Base-by-base conservation (phyloP, 257 asterid genomes). In the Petunia secreta region DNA sequence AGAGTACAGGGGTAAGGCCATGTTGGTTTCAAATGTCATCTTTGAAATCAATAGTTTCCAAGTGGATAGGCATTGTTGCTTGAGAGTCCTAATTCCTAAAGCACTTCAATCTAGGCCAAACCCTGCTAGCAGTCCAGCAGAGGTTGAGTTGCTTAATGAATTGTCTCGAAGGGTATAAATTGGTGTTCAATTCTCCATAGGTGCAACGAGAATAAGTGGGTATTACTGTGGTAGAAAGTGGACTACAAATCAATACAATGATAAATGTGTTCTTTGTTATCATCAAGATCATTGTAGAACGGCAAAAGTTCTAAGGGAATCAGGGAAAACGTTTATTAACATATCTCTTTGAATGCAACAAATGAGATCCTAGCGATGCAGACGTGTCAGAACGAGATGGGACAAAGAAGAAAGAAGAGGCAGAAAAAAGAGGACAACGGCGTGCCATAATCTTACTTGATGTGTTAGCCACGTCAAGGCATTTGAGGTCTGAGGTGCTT, bases 41-140 rank as follows among this genome's bases (percentile, higher is more conserved):
- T 40, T 52, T 6, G 15, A 65, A 66, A 52, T 66, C 37, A 66
- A 66, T 66, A 40, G 75, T 65, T 53, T 40, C 53, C 75, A 66
- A 40, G 52, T 66, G 75, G 53, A 40, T 14, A 66, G 2, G 53
- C 7, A 4, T 37, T 66, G 37, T 66, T 5, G 36, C 14, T 25
- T 65, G 37, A 40, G 39, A 25, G 25, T 25, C 25, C 25, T 25
- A 65, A 34, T 36, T 39, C 52, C 4, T 65, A 65, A 11, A 65
- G 36, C 36, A 65, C 37, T 40, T 65, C 52, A 65, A 65, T 39
- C 53, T 2, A 40, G 34, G 52, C 36, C 53, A 65, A 14, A 65
- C 40, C 10, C 6, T 65, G 74, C 36, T 40, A 15, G 74, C 6
- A n/a, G 14, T 65, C 15, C 38, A 38, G 46, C 38, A 63, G 46